Evolutionary conservation across 495 filamentous ascomycete genomes (phyloP).

Genomic region (Neurospora sp.): DNA sequence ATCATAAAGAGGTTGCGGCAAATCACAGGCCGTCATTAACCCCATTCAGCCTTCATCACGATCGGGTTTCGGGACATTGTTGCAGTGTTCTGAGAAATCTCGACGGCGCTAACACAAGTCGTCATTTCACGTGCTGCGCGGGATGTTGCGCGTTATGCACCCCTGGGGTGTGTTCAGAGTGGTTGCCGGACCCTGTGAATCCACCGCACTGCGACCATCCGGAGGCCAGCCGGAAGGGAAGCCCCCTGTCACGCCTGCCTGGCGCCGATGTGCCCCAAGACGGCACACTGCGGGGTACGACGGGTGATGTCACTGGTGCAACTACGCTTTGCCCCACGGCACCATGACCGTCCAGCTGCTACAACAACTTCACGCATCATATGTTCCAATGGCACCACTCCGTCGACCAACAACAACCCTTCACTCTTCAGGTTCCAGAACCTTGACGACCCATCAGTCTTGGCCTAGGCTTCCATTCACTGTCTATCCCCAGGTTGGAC

Average conservation of each 20-base stretch:
- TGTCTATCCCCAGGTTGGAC: not conserved
- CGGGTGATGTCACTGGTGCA: not conserved
- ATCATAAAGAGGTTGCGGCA: not conserved
- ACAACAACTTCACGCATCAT: not conserved
- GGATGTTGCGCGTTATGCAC: not conserved
- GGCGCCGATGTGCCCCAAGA: not conserved
- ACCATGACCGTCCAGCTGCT: not conserved
- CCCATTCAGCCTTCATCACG: not conserved
- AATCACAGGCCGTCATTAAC: not conserved
- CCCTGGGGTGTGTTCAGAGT: not conserved
- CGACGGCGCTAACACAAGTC: constrained; percentile 1
- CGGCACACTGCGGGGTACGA: not conserved
- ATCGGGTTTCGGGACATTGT: not conserved
- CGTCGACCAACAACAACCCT: not conserved
- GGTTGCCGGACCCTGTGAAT: not conserved
- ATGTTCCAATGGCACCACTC: not conserved
- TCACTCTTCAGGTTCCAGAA: not conserved
- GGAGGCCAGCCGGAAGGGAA: not conserved
- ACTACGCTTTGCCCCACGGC: no score
- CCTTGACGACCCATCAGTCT: not conserved
- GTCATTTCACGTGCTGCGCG: constrained; percentile 24
- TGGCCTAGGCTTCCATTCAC: not conserved
- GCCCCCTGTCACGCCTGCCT: not conserved
- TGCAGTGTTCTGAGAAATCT: not conserved
- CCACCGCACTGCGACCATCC: not conserved